Evolutionary conservation across 1,139 yeast genomes (phyloP).

Genomic region (Yamadazyma diospyri): DNA sequence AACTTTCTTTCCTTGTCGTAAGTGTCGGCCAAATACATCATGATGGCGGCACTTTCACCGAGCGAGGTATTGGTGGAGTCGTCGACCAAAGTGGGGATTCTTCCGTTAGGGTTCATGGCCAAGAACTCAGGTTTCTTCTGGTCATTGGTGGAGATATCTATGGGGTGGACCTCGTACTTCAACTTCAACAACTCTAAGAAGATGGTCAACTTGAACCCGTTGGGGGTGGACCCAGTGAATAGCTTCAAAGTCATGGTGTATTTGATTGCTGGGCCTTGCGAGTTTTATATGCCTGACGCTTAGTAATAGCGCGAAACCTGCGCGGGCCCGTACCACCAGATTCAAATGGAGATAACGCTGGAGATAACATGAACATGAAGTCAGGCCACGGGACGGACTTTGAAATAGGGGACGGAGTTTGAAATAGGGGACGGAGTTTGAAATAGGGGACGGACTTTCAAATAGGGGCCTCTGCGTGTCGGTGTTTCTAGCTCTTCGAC

Average conservation of each 20-base stretch:
- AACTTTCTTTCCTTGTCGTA: constrained; percentile 52
- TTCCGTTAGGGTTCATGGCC: constrained; percentile 57
- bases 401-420: no score
- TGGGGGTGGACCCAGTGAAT: constrained; percentile 53
- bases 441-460: no score
- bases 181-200: constrained; percentile 46
- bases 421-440: no score
- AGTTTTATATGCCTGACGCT: no score
- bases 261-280: no score
- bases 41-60: constrained; percentile 58
- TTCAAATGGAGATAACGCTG: no score
- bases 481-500: no score
- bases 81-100: constrained; percentile 57
- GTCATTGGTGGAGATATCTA: constrained; percentile 36
- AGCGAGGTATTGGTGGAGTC: constrained; percentile 39
- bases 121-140: constrained; percentile 55
- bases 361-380: no score
- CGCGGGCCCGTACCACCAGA: no score
- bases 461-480: no score
- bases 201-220: constrained; percentile 51
- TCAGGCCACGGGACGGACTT: no score
- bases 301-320: no score
- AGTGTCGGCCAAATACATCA: constrained; percentile 53
- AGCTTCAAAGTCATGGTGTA: constrained; percentile 10
- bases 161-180: constrained; percentile 40